Evolutionary conservation across 768 basidiomycete genomes (phyloP).

Genomic region (Xerocomellus chrysenteron): DNA sequence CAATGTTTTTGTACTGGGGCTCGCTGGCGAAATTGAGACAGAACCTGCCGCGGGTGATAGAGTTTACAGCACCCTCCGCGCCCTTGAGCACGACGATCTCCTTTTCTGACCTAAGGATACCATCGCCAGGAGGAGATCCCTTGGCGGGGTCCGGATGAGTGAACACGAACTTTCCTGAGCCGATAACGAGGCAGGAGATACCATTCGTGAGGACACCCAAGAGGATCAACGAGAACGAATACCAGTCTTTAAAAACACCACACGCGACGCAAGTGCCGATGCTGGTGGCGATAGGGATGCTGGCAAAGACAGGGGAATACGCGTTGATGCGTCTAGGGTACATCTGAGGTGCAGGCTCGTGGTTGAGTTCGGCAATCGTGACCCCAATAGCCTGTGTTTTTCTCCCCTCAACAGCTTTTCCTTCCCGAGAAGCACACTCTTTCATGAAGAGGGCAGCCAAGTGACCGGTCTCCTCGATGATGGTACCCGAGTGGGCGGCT

Average conservation of each 20-base stretch:
- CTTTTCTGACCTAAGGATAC: conserved; percentile 21
- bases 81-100: conserved; percentile 33
- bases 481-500: conserved; percentile 33
- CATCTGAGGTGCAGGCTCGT: conserved; percentile 19
- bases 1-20: conserved; percentile 28
- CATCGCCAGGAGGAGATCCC: conserved; percentile 31
- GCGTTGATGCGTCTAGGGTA: conserved; percentile 19
- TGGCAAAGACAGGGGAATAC: conserved; percentile 26
- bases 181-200: conserved; percentile 33
- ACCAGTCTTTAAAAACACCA: conserved; percentile 35
- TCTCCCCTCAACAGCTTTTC: conserved; percentile 22
- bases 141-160: conserved; percentile 26
- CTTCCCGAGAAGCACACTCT: conserved; percentile 14
- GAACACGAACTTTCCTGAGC: conserved; percentile 31
- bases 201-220: conserved; percentile 34
- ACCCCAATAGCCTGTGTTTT: conserved; percentile 24
- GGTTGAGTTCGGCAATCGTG: conserved; percentile 27
- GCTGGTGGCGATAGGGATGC: conserved; percentile 32
- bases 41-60: conserved; percentile 34
- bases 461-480: conserved; percentile 33
- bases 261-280: conserved; percentile 28
- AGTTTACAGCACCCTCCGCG: conserved; percentile 31
- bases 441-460: conserved; percentile 28
- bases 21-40: conserved; percentile 27
- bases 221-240: conserved; percentile 34